A percentile compares a stretch with the other conserved stretches of the same genome.
Conservation (phyloP, 75 land plant genomes). For the Cupressus sempervirens region DNA sequence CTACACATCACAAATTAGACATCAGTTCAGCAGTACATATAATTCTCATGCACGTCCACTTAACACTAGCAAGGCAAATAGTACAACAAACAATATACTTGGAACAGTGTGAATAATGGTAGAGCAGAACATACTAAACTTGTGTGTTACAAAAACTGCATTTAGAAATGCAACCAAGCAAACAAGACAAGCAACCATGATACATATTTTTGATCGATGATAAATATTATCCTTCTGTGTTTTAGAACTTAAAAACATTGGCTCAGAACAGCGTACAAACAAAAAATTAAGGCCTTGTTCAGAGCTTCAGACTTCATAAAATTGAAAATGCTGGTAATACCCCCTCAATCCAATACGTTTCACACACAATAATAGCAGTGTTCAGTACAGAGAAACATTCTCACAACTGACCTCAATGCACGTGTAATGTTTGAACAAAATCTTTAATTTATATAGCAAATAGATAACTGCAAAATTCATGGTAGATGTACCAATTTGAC, state of each 20-base stretch:
- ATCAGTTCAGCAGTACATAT: background rate
- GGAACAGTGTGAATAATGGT: background rate
- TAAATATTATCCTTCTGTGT: background rate
- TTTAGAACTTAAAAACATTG: background rate
- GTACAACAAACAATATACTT: background rate
- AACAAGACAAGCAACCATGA: background rate
- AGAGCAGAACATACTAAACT: background rate
- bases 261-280: background rate
- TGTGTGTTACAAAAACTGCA: background rate
- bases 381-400: background rate
- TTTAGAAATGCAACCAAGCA: background rate
- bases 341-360: background rate
- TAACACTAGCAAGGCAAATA: background rate
- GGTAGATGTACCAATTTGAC: background rate
- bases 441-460: background rate
- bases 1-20: background rate
- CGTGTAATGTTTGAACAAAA: background rate
- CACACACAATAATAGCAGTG: background rate
- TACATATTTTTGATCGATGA: background rate
- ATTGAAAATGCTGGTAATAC: background rate
- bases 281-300: background rate
- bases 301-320: background rate
- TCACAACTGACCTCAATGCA: background rate
- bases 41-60: background rate
- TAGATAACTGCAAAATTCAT: background rate